Percentiles rank a stretch among this genome's conserved stretches.
phyloP scores from a whole-genome alignment of 2,329 filamentous ascomycete genomes.

The Cercospora beticola region DNA sequence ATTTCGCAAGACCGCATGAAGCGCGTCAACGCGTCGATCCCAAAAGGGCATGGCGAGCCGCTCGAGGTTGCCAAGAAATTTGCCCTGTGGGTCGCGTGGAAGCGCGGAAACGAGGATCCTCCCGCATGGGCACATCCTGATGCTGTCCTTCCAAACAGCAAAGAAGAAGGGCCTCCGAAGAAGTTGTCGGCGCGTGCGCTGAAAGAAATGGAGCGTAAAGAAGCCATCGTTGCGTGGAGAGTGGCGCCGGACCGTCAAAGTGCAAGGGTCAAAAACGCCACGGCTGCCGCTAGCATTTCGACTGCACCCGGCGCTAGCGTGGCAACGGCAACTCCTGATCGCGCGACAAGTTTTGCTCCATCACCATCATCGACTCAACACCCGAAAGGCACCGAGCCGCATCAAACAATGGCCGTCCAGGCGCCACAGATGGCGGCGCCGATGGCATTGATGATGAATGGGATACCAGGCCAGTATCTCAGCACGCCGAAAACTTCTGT shows the following conservation, averaged over 20 bases:
- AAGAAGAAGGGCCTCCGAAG: slow-evolving; percentile 51
- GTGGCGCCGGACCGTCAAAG: slow-evolving; percentile 49
- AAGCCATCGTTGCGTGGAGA: slow-evolving; percentile 46
- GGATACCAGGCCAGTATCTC: slow-evolving; percentile 39
- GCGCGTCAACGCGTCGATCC: slow-evolving; percentile 62
- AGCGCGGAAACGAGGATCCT: slow-evolving; percentile 62
- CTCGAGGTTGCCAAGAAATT: slow-evolving; percentile 60
- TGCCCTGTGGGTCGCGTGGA: slow-evolving; percentile 67
- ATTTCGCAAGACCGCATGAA: slow-evolving; percentile 59
- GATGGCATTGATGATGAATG: slow-evolving; percentile 32
- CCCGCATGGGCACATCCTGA: slow-evolving; percentile 63
- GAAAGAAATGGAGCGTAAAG: slow-evolving; percentile 57
- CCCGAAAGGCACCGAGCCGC: slow-evolving; percentile 29
- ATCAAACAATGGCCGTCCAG: slow-evolving; percentile 26
- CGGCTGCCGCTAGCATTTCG: slow-evolving; percentile 17
- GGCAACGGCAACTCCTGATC: slow-evolving; percentile 25
- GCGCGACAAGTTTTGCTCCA: slow-evolving; percentile 27
- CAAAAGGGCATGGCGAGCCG: slow-evolving; percentile 61
- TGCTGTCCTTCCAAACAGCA: slow-evolving; percentile 52
- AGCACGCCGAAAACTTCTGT: slow-evolving; percentile 58
- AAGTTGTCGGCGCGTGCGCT: slow-evolving; percentile 56
- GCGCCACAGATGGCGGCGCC: slow-evolving; percentile 25
- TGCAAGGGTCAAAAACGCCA: slow-evolving; percentile 38
- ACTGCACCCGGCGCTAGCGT: slow-evolving; percentile 24
- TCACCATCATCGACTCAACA: slow-evolving; percentile 23